Evolutionary conservation across 2,329 filamentous ascomycete species (phyloP), one percentile per base, ranked within the genome.

Genomic region (Thelonectria olida): DNA sequence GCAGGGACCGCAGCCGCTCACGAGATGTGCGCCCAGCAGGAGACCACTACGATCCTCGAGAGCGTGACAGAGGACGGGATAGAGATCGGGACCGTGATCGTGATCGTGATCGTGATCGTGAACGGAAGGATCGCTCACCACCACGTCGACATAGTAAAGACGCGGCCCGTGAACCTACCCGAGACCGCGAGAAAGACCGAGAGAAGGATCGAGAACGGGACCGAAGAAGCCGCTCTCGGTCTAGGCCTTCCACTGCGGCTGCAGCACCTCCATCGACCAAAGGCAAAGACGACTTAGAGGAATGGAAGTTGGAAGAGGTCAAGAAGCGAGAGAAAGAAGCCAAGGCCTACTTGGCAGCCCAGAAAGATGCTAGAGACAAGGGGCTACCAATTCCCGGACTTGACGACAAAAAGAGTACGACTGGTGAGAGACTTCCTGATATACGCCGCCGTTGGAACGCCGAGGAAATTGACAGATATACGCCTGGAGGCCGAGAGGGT

Each of bases 281-380:
- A 19, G 82, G 78, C 58, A 82, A 82, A 53, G 79, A 82, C 49
- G 79, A 82, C n/a, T 76, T 81, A 23, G 85, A 87, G 67, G 81
- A 81, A 15, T 85, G 85, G 81, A 89, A 89, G 72, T 82, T 85
- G 65, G 84, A 84, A 59, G 86, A 88, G 67, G 86, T 88, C 54
- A 85, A 82, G 72, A 86, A 87, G 71, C 83, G 87, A 51, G 86
- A 89, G 72, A 83, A 83, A 64, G 87, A 89, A 73, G 88, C 88
- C 38, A 89, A 88, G 72, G 86, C 85, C 5, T 90, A 89, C 67
- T 77, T 89, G 36, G 86, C 86, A 7, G 86, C 85, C 3, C 85
- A 88, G 67, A 84, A 85, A 63, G 86, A 88, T 66, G 86, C 87
- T 28, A 81, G 84, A 27, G 82, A 82, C 48, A 88, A 88, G 70